Evolutionary conservation across 345 rosid genomes (phyloP).

Genomic region (Carallia brachiata): DNA sequence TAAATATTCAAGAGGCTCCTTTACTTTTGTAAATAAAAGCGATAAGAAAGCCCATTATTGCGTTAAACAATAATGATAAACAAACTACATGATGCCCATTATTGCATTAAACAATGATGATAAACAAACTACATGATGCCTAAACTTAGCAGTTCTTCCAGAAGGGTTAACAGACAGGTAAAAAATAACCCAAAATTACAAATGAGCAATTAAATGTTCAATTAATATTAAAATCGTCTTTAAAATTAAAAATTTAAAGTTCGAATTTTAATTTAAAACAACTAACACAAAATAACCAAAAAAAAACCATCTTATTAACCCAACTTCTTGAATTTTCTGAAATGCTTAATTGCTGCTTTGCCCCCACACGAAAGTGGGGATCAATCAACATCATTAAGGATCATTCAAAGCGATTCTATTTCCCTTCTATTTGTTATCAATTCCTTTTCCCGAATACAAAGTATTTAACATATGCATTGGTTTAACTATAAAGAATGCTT

Average conservation of each 20-base stretch:
- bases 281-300: no score
- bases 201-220: no score
- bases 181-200: not conserved
- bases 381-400: not conserved
- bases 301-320: no score
- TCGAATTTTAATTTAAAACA: no score
- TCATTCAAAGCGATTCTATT: not conserved
- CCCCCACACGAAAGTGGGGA: not conserved
- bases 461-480: no score
- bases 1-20: conserved; percentile 19
- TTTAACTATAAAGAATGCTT: no score
- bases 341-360: not conserved
- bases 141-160: not conserved
- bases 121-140: not conserved
- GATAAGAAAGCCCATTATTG: not conserved
- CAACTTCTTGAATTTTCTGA: conserved; percentile 5
- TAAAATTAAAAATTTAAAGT: no score
- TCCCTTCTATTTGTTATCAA: not conserved
- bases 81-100: not conserved
- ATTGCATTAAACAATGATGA: not conserved
- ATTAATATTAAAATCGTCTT: no score
- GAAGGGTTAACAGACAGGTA: conserved; percentile 4
- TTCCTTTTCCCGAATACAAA: not conserved
- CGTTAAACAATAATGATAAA: not conserved
- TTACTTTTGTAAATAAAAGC: not conserved